Conservation (phyloP, 2,329 filamentous ascomycete genomes). For the Dothideomycetes sp. region DNA sequence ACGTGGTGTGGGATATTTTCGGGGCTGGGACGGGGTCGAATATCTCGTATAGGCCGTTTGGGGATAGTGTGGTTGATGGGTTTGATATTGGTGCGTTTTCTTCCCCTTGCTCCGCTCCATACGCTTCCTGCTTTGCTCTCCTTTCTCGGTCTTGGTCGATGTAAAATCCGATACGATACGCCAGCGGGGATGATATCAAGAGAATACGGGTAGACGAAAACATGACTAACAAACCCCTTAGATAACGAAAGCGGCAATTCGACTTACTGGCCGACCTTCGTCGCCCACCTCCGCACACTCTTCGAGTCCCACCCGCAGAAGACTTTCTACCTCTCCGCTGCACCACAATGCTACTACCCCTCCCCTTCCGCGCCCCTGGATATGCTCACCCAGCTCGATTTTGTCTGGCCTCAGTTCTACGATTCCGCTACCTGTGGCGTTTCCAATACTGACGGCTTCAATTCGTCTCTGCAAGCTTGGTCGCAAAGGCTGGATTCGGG, state of each 20-base stretch:
- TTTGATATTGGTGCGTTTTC: too few species aligned
- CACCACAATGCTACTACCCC: conserved; percentile 29
- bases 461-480: conserved; percentile 22
- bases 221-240: too few species aligned
- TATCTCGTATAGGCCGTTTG: conserved; percentile 21
- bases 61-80: conserved; percentile 21
- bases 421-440: conserved; percentile 28
- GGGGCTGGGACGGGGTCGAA: conserved; percentile 17
- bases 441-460: conserved; percentile 17
- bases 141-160: too few species aligned
- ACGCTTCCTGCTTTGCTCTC: too few species aligned
- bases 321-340: conserved; percentile 26
- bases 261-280: conserved; percentile 20
- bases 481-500: conserved; percentile 16
- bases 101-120: too few species aligned
- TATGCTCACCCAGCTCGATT: conserved; percentile 24
- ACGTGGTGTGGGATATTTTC: conserved; percentile 25
- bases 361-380: conserved; percentile 24
- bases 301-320: conserved; percentile 19
- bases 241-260: conserved; percentile 24
- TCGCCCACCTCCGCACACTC: conserved; percentile 18
- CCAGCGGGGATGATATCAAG: too few species aligned
- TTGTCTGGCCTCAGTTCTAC: conserved; percentile 33
- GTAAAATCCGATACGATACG: too few species aligned
- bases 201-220: too few species aligned